Evolutionary conservation across 495 filamentous ascomycete genomes (phyloP), one percentile per base, ranked within the genome.

Genomic region (Bathelium albidoporum): DNA sequence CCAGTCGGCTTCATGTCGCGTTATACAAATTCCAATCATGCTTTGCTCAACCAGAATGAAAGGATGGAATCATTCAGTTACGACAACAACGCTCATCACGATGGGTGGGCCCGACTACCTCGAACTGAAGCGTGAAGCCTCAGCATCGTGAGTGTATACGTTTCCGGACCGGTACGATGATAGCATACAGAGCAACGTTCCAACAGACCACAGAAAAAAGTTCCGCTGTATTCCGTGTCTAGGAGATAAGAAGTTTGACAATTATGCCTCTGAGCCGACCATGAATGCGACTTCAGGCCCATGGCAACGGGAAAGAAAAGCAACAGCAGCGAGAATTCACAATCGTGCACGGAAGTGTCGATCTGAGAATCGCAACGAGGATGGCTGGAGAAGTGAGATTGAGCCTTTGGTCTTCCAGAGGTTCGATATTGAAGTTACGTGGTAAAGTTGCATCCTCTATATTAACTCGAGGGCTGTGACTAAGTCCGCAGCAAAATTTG

Each of bases 401-500:
- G 63, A 65, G 58, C 22, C 22, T n/a, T 45, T 31, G 36, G 1
- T 65, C 31, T 65, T 65, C 58, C 58, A 65, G 39, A 65, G 63
- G 29, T 65, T 65, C 41, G 63, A 65, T 7, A 60, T 65, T 41
- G 63, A 65, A 39, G 63, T 65, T 4, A 26, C 63, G 26, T 65
- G 63, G 63, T 65, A 7, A 60, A 34, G 34, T 39, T 60, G 1
- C 34, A 39, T 39, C 14, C 34, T 39, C 32, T 36, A 4, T 26
- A 59, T 2, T 7, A 60, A 49, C 16, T 34, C 20, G 49, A 20
- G 22, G 55, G n/a, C 28, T 9, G 44, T 45, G 39, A 36, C 41
- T 60, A 22, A 59, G 11, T 36, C 18, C 24, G 32, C 31, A 65
- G 64, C 32, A 62, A 62, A 31, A 60, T 4, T 5, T 65, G 64